These are phyloP conservation scores for Hirsutella rhossiliensis DNA, from an alignment of 2,329 filamentous ascomycete species.

Conservation along the genomic window DNA sequence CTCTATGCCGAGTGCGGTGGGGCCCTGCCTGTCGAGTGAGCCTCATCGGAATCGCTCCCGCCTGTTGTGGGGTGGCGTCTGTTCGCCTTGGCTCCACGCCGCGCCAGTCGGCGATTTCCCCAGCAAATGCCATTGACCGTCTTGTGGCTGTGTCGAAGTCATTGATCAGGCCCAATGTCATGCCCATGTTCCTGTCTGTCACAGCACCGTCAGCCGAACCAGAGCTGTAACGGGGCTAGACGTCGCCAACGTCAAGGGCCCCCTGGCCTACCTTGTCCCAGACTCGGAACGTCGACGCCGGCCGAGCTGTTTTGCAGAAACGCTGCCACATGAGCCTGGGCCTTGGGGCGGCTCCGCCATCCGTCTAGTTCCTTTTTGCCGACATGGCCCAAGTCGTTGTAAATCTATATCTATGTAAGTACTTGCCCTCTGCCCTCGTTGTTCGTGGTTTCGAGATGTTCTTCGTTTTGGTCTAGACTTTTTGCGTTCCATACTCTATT, in stretches of 20 bases:
- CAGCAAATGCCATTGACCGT: constrained; percentile 1
- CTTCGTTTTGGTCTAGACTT: constrained; percentile 7
- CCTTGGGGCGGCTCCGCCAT: neutral
- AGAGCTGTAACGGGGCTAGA: constrained; percentile 16
- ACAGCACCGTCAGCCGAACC: constrained; percentile 7
- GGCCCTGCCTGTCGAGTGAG: neutral
- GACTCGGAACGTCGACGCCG: constrained; percentile 8
- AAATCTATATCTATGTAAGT: neutral
- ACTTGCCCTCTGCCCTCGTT: constrained; percentile 3
- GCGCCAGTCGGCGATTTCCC: neutral
- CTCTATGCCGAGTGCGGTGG: too few species aligned
- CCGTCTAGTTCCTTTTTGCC: neutral
- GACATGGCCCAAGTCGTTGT: constrained; percentile 3
- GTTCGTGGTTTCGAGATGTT: constrained; percentile 1
- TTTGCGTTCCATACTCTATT: constrained; percentile 21
- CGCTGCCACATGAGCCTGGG: constrained; percentile 1
- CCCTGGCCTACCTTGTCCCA: constrained; percentile 5
- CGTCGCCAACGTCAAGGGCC: constrained; percentile 9
- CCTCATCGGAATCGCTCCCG: neutral
- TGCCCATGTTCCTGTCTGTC: constrained; percentile 9
- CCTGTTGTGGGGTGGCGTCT: neutral
- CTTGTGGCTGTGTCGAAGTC: constrained; percentile 3
- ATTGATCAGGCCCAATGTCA: constrained; percentile 10
- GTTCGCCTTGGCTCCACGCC: neutral
- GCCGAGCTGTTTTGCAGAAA: constrained; percentile 10